These are phyloP conservation scores for Anethum foeniculum DNA, from an alignment of 140 eudicot genomes.

Conservation along the genomic window DNA sequence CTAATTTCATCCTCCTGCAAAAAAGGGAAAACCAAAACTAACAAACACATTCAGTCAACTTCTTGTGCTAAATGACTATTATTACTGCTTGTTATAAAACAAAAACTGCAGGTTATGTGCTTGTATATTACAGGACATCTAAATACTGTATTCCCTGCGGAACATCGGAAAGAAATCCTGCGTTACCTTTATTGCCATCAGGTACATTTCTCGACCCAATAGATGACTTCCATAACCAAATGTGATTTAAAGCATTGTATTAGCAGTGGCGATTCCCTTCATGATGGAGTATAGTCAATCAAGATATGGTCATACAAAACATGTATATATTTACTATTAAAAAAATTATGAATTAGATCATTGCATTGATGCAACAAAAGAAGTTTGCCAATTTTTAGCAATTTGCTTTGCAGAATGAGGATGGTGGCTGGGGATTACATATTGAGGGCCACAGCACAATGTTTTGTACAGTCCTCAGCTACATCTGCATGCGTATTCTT, in stretches of 20 bases:
- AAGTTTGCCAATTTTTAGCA: not conserved
- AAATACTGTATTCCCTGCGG: conserved; percentile 32
- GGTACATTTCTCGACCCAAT: conserved; percentile 24
- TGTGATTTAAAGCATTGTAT: not conserved
- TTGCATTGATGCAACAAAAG: not conserved
- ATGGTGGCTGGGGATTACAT: conserved; percentile 89
- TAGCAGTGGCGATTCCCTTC: not conserved
- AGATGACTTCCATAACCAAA: not conserved
- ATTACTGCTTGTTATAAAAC: not conserved
- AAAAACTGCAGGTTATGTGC: conserved; percentile 41
- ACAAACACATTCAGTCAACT: not conserved
- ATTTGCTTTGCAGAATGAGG: conserved; percentile 42
- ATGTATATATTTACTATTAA: not conserved
- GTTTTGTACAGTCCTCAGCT: conserved; percentile 49
- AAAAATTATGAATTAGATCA: not conserved
- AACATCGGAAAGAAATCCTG: conserved; percentile 52
- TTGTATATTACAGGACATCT: conserved; percentile 44
- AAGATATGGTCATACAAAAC: not conserved
- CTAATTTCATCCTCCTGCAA: not conserved
- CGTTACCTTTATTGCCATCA: conserved; percentile 74
- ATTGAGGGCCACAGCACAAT: conserved; percentile 64
- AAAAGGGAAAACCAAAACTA: not conserved
- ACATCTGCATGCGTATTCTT: conserved; percentile 51
- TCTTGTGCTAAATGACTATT: not conserved
- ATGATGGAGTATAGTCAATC: not conserved